Evolutionary conservation across 2,329 filamentous ascomycete species (phyloP).

Genomic region (Colletotrichum coccodes): DNA sequence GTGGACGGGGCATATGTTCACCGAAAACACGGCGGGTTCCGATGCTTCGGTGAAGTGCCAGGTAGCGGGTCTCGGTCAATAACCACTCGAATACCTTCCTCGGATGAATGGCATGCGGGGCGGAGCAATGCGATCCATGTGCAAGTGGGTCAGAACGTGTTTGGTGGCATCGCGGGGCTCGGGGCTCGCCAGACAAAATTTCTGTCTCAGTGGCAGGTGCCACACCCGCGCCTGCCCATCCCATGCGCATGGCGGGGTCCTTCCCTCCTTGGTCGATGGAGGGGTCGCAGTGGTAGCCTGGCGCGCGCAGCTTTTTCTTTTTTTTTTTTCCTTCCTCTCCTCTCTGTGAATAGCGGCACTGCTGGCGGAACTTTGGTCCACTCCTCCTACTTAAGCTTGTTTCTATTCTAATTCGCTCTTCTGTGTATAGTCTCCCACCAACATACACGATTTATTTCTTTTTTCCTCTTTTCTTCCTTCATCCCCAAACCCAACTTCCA

Average conservation of each 20-base stretch:
- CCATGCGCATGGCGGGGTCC: conserved; percentile 16
- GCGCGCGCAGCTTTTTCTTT: neutral
- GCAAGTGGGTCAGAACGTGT: neutral
- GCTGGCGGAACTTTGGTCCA: neutral
- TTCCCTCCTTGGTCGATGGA: neutral
- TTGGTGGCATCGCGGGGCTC: conserved; percentile 5
- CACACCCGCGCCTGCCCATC: conserved; percentile 7
- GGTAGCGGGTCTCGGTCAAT: neutral
- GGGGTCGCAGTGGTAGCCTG: conserved; percentile 11
- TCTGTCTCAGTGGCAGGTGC: neutral
- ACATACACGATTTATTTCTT: neutral
- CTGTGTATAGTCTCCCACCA: neutral
- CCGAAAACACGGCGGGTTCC: conserved; percentile 15
- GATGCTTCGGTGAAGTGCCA: neutral
- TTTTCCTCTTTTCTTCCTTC: neutral
- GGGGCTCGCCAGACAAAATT: conserved; percentile 30
- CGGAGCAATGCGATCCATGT: conserved; percentile 8
- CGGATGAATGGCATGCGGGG: conserved; percentile 17
- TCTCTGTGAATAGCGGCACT: conserved; percentile 30
- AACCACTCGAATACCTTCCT: conserved; percentile 17
- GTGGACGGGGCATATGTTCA: neutral
- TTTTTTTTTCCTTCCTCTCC: neutral
- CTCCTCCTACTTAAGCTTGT: conserved; percentile 24
- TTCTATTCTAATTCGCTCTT: neutral
- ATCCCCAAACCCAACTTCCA: neutral